Evolutionary conservation across 208 protist genomes (phyloP), one percentile per base, ranked within the genome.

Genomic region (Porcisia deanei): DNA sequence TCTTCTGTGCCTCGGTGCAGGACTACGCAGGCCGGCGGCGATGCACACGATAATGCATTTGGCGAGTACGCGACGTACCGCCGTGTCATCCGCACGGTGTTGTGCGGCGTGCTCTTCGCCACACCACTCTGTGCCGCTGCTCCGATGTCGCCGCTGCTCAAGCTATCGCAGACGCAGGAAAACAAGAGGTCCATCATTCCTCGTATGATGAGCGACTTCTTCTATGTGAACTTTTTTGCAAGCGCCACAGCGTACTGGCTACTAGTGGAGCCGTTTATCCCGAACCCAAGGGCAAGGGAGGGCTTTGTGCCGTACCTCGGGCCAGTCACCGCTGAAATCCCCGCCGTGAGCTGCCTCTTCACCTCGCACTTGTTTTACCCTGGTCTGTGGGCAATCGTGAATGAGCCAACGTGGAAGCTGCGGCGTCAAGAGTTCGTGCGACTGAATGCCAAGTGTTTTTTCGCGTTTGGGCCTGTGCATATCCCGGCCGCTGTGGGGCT

Each of bases 131-230:
- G 80, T 78, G 82, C 82, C 22, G 71, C 84, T 14, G 71, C 76
- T 10, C 86, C 89, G 10, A 79, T 75, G 53, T 93, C 89, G 16
- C 89, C 89, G 59, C 72, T 91, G 59, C 64, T 93, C 41, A 81
- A 82, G 68, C 75, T 93, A 2, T 93, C 89, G 16, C 85, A 84
- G 58, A 88, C 84, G 52, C 80, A 93, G 61, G 81, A 89, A 52
- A 88, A 91, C 79, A 84, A 86, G 47, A 91, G 84, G 67, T 80
- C 81, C 3, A 80, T 93, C 63, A 75, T 90, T 57, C 84, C 87
- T 22, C 81, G 89, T 39, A 93, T 93, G 81, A 91, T 93, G 85
- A 90, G 73, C 59, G 89, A 93, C 75, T 93, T 93, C 75, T 93
- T 93, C 55, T 89, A 85, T 43, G 85, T 93, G 22, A 89, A 85